These are phyloP conservation scores for Fusarium coicis DNA, from an alignment of 2,329 filamentous ascomycete species.

Conservation along the genomic window DNA sequence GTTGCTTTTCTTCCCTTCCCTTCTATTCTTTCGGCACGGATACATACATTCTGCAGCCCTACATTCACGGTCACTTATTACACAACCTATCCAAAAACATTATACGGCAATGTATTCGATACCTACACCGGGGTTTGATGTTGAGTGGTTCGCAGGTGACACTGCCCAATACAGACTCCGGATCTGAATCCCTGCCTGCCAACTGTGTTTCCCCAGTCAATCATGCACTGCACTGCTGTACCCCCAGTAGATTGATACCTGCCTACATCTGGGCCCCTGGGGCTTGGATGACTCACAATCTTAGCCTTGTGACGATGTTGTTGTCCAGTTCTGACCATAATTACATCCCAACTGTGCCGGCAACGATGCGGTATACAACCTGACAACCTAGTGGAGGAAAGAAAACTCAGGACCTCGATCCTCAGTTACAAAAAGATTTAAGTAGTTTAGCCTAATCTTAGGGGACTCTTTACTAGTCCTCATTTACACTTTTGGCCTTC, in stretches of 20 bases:
- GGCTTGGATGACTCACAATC: conserved; percentile 41
- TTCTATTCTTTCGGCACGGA: conserved; percentile 1
- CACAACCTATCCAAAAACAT: not conserved
- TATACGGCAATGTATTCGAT: not conserved
- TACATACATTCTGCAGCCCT: conserved; percentile 27
- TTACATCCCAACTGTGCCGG: conserved; percentile 2
- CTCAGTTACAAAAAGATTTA: not conserved
- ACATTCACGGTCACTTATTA: conserved; percentile 14
- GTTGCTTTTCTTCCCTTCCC: not conserved
- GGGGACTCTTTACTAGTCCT: not conserved
- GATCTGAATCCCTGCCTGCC: conserved; percentile 42
- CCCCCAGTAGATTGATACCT: not conserved
- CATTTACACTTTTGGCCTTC: conserved; percentile 31
- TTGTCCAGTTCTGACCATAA: not conserved
- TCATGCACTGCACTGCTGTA: not conserved
- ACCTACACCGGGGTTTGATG: conserved; percentile 14
- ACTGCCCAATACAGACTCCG: conserved; percentile 15
- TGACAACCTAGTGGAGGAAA: not conserved
- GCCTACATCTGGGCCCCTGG: conserved; percentile 25
- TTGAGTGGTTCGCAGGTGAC: conserved; percentile 33
- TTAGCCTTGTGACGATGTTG: conserved; percentile 22
- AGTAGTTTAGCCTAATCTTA: not conserved
- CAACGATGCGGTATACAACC: conserved; percentile 29
- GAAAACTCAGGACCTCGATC: not conserved
- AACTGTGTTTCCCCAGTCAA: conserved; percentile 20